Conservation (phyloP, 106 monocot species). For the Platanthera guangdongensis region DNA sequence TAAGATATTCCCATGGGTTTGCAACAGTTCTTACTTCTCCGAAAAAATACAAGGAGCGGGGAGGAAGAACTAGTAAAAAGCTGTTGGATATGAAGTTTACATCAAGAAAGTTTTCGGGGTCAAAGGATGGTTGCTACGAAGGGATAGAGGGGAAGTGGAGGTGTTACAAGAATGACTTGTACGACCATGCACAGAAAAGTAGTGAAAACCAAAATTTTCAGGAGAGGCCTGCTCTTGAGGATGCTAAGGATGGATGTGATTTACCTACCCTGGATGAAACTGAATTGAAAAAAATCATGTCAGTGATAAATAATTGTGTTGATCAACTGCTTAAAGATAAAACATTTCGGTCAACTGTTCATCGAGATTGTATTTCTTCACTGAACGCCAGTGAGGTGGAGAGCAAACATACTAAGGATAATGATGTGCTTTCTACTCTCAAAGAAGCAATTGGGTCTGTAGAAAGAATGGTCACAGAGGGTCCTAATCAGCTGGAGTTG, state of each 20-base stretch:
- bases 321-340: conserved; percentile 28
- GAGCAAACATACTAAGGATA: conserved; percentile 4
- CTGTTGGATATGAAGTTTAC: not conserved
- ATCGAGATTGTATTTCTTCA: conserved; percentile 22
- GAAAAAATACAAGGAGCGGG: not conserved
- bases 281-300: conserved; percentile 25
- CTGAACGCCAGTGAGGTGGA: conserved; percentile 5
- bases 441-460: conserved; percentile 22
- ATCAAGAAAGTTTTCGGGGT: not conserved
- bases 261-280: conserved; percentile 25
- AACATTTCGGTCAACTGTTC: conserved; percentile 27
- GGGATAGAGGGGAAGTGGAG: not conserved
- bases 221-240: not conserved
- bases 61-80: not conserved
- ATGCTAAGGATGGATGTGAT: too few relatives aligned
- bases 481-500: conserved; percentile 17
- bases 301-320: conserved; percentile 26
- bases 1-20: not conserved
- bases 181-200: not conserved
- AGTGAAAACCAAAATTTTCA: not conserved
- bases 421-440: conserved; percentile 25
- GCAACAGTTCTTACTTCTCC: not conserved
- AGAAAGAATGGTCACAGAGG: conserved; percentile 15
- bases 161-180: conserved; percentile 6
- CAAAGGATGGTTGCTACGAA: not conserved